Evolutionary conservation across 2,329 filamentous ascomycete species (phyloP).

Genomic region (Dryadomyces sulphureus): DNA sequence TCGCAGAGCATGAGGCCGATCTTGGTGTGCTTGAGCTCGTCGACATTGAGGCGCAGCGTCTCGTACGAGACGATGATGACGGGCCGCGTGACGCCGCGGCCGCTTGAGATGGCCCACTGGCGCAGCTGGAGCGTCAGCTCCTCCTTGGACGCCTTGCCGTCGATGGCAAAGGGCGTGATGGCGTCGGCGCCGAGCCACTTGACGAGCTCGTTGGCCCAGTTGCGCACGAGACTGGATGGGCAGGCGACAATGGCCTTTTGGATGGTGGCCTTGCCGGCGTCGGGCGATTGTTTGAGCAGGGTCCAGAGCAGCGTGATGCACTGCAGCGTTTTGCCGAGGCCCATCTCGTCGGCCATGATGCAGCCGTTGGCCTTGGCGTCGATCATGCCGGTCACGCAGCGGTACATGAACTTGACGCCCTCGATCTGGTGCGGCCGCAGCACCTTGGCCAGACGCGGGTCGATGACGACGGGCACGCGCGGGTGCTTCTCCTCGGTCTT

Average conservation of each 20-base stretch:
- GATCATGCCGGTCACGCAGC: conserved; percentile 87
- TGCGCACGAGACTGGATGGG: conserved; percentile 87
- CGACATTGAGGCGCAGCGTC: conserved; percentile 78
- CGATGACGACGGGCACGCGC: conserved; percentile 92
- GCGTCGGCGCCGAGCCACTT: conserved; percentile 95
- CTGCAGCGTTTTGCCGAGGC: conserved; percentile 89
- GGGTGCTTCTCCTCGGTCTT: conserved; percentile 66
- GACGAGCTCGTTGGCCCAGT: conserved; percentile 92
- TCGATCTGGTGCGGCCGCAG: conserved; percentile 94
- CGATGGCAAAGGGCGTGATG: conserved; percentile 85
- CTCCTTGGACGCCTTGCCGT: conserved; percentile 91
- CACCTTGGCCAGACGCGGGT: conserved; percentile 77
- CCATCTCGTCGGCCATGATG: conserved; percentile 99
- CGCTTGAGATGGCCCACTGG: conserved; percentile 87
- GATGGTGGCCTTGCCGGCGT: conserved; percentile 85
- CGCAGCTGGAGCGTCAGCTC: conserved; percentile 80
- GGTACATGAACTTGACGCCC: conserved; percentile 94
- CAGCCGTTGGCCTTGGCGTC: conserved; percentile 89
- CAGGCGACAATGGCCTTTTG: conserved; percentile 96
- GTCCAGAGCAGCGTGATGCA: conserved; percentile 98
- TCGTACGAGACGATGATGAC: conserved; percentile 98
- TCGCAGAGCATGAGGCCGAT: conserved; percentile 92
- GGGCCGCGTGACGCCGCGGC: conserved; percentile 77
- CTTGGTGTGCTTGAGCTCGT: conserved; percentile 75
- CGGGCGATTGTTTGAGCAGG: conserved; percentile 82